Evolutionary conservation across 345 rosid species (phyloP).

Genomic region (Lumnitzera racemosa): DNA sequence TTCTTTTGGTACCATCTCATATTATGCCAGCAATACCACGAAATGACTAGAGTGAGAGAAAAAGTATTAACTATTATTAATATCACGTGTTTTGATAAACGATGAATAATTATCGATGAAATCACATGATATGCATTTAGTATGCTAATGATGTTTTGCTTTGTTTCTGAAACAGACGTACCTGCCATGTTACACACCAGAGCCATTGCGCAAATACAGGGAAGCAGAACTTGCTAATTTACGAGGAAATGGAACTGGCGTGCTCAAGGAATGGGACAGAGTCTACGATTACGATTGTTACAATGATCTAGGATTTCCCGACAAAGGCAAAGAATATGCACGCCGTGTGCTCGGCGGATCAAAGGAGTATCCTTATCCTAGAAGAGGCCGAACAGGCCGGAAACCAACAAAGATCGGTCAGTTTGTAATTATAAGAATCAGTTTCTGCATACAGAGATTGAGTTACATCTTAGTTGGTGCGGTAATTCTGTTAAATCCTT

Average conservation of each 20-base stretch:
- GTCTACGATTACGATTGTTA: constrained; percentile 81
- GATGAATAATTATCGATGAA: too few relatives aligned
- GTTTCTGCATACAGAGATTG: too few relatives aligned
- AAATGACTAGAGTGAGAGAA: too few relatives aligned
- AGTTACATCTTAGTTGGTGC: too few relatives aligned
- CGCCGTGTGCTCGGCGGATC: constrained; percentile 84
- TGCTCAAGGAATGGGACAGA: constrained; percentile 87
- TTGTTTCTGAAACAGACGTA: constrained; percentile 35
- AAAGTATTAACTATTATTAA: too few relatives aligned
- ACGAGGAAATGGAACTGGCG: constrained; percentile 54
- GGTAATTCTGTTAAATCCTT: background rate
- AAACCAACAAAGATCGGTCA: constrained; percentile 57
- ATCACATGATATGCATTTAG: too few relatives aligned
- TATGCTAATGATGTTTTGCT: too few relatives aligned
- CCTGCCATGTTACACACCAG: constrained; percentile 82
- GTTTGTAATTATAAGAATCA: background rate
- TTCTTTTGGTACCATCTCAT: too few relatives aligned
- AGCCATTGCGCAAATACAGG: constrained; percentile 47
- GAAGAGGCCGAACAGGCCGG: constrained; percentile 83
- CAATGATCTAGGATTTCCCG: constrained; percentile 81
- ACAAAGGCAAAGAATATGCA: constrained; percentile 40
- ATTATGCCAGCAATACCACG: too few relatives aligned
- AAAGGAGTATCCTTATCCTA: constrained; percentile 59
- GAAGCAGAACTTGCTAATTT: constrained; percentile 61
- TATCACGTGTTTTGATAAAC: too few relatives aligned